These are phyloP conservation scores for Suillus ampliporus DNA, from an alignment of 768 basidiomycete genomes.

Conservation along the genomic window DNA sequence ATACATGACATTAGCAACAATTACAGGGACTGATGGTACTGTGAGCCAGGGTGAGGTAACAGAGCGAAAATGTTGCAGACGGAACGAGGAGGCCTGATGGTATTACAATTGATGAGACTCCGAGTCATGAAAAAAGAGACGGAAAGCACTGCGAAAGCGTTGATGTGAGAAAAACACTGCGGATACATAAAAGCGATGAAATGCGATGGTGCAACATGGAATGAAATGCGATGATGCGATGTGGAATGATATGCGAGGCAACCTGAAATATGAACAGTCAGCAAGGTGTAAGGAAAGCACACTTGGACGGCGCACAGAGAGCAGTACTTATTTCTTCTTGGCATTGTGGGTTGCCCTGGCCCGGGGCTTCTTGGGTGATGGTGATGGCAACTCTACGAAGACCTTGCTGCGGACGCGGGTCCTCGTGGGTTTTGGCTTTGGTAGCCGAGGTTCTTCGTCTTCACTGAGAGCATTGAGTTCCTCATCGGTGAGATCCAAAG, in stretches of 20 bases:
- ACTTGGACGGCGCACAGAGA: not conserved
- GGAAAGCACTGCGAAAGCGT: not conserved
- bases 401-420: not conserved
- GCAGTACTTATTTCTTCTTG: not conserved
- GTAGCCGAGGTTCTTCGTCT: not conserved
- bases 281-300: not conserved
- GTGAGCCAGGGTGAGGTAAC: not conserved
- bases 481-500: not conserved
- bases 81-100: not conserved
- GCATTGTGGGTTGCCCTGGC: not conserved
- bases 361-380: not conserved
- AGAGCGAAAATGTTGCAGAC: not conserved
- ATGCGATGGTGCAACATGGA: no score
- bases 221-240: no score
- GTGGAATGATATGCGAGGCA: not conserved
- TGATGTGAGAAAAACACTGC: not conserved
- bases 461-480: not conserved
- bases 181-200: no score
- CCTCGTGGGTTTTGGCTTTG: not conserved
- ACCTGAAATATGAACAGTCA: not conserved
- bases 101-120: not conserved
- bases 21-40: not conserved
- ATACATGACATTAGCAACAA: not conserved
- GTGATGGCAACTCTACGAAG: not conserved
- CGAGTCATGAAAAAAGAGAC: not conserved